Evolutionary conservation across 805 yeast species (phyloP).

Genomic region (Wickerhamiella domercqiae): DNA sequence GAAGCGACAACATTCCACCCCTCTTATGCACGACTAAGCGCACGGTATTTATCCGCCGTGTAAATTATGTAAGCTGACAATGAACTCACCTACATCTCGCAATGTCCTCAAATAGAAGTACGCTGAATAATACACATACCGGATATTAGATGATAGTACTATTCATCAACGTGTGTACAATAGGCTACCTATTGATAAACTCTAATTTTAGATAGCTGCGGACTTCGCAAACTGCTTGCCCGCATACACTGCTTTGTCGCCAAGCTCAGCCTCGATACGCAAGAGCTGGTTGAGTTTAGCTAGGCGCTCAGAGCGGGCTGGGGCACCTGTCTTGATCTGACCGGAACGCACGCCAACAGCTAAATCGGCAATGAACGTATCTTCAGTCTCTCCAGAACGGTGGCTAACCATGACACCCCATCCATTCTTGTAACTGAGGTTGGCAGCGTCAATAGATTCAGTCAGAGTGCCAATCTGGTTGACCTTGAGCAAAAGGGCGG

Average conservation of each 20-base stretch:
- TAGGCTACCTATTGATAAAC: too few relatives aligned
- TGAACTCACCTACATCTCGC: too few relatives aligned
- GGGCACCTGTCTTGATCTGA: conserved; percentile 99
- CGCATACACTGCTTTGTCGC: conserved; percentile 93
- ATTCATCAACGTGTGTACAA: too few relatives aligned
- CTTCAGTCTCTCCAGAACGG: conserved; percentile 99
- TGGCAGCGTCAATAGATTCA: conserved; percentile 94
- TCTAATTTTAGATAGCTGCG: background rate
- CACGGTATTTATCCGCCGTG: too few relatives aligned
- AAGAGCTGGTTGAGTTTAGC: conserved; percentile 97
- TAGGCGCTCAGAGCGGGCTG: conserved; percentile 99
- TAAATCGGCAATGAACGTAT: conserved; percentile 94
- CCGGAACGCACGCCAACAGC: conserved; percentile 96
- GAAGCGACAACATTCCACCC: too few relatives aligned
- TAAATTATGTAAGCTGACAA: too few relatives aligned
- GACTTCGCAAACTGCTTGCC: conserved; percentile 55
- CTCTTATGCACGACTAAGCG: too few relatives aligned
- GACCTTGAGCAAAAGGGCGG: conserved; percentile 90
- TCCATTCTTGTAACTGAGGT: conserved; percentile 85
- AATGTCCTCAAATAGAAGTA: too few relatives aligned
- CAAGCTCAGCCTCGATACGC: conserved; percentile 97
- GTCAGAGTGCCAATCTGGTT: conserved; percentile 96
- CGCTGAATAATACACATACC: too few relatives aligned
- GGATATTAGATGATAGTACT: too few relatives aligned
- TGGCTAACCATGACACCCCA: conserved; percentile 99